phyloP scores from a whole-genome alignment of 352 stramenopile species.

The Globisporangium carolinianum region DNA sequence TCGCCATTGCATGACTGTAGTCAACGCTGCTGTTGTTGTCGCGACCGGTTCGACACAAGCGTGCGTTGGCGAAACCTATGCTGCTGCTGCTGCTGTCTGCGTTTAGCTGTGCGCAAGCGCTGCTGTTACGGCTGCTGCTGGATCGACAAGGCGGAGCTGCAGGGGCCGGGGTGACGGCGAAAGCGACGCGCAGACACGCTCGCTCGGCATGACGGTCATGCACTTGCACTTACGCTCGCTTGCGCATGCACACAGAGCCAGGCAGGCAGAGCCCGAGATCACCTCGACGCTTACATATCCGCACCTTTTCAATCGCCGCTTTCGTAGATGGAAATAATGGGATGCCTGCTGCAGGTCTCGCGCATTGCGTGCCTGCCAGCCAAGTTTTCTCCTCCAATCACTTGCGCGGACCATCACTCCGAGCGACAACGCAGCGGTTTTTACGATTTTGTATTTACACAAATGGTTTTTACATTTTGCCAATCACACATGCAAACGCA shows the following conservation, averaged over 20 bases:
- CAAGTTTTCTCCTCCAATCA: slow-evolving; percentile 70
- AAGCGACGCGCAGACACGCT: background rate
- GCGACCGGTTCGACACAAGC: background rate
- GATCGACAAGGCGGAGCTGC: no score
- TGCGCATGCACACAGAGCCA: background rate
- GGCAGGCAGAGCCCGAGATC: background rate
- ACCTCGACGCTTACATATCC: slow-evolving; percentile 2
- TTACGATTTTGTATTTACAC: slow-evolving; percentile 15
- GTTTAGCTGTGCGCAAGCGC: background rate
- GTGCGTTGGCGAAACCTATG: background rate
- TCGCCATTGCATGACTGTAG: no score
- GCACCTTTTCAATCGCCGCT: slow-evolving; percentile 50
- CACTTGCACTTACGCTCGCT: background rate
- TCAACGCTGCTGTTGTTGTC: background rate
- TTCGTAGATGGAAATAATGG: slow-evolving; percentile 87
- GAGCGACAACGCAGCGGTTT: background rate
- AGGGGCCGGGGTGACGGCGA: no score
- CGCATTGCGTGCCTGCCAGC: slow-evolving; percentile 6
- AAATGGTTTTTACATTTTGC: background rate
- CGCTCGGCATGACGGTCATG: background rate
- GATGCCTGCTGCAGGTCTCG: slow-evolving; percentile 22
- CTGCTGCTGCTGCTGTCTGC: background rate
- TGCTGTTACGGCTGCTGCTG: background rate
- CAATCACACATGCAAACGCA: background rate
- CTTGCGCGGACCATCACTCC: slow-evolving; percentile 48